Base-by-base conservation (phyloP, 805 yeast genomes). In the Teunomyces gatunensis region DNA sequence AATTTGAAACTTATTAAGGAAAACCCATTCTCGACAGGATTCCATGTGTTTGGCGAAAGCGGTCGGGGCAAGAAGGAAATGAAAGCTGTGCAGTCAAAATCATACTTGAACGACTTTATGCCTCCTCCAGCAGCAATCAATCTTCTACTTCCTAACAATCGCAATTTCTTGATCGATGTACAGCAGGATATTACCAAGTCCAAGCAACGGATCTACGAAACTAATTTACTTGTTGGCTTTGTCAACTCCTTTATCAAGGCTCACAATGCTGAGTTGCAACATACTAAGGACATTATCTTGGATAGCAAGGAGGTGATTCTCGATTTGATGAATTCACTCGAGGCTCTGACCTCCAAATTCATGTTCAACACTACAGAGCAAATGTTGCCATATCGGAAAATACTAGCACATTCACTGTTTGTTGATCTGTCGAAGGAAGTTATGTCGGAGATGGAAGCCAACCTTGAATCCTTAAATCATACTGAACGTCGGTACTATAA, bases 71-170 rank as follows among this genome's bases (percentile, higher is more conserved):
- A 60, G 1, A 59, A 52, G 39, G 54, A 54, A 4, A 36, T 57
- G 18, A 67, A 71, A 40, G 52, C 59, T 2, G 32, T 72, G 3
- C 69, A 70, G n/a, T 60, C 70, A 3, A 66, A 61, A 46, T 69
- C 77, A 10, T 75, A 64, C 46, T 54, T 77, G 4, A 55, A 71
- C 43, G 74, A 73, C 35, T 71, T 75, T 44, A 71, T 71, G 71
- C 68, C 69, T 1, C 55, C 63, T 12, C 78, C 78, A 2, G 46
- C 54, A 15, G 60, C 68, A 1, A 47, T 74, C n/a, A 58, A 63
- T 6, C 53, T 64, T 12, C 43, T 71, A 10, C 43, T 69, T 12
- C 72, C 73, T 4, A 39, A 49, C 12, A 30, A 48, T 20, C 36
- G 45, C n/a, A 44, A 42, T 4, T 29, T 54, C 13, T 33, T 42